Evolutionary conservation across 2,329 filamentous ascomycete genomes (phyloP).

Genomic region (Drechslerella coelobrocha): DNA sequence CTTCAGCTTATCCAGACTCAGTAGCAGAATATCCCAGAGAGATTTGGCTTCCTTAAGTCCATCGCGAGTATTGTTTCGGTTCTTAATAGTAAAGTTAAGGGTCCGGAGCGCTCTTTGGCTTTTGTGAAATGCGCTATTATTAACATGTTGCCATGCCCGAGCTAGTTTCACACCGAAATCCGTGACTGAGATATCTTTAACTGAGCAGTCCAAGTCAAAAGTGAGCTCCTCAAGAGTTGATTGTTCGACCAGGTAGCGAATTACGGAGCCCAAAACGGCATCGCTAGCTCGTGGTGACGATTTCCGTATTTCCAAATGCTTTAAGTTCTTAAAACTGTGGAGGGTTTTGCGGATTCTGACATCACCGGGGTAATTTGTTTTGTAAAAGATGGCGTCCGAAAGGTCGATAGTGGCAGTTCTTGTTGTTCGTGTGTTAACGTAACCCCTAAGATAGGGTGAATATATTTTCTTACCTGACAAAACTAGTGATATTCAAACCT

Average conservation of each 20-base stretch:
- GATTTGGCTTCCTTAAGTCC: background rate
- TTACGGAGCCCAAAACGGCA: slow-evolving; percentile 21
- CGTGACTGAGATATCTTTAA: background rate
- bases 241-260: slow-evolving; percentile 34
- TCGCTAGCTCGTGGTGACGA: slow-evolving; percentile 19
- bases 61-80: slow-evolving; percentile 4
- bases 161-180: slow-evolving; percentile 1
- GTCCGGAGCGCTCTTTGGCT: slow-evolving; percentile 2
- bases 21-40: slow-evolving; percentile 22
- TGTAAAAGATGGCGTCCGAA: slow-evolving; percentile 17
- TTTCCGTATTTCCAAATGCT: slow-evolving; percentile 22
- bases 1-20: slow-evolving; percentile 6
- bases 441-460: too few relatives aligned
- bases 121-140: slow-evolving; percentile 6
- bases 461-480: slow-evolving; percentile 16
- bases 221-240: slow-evolving; percentile 22
- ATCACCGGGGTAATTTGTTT: slow-evolving; percentile 20
- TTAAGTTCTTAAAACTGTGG: slow-evolving; percentile 9
- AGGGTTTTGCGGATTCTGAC: slow-evolving; percentile 18
- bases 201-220: slow-evolving; percentile 17
- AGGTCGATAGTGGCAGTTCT: slow-evolving; percentile 30
- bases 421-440: background rate
- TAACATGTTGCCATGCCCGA: slow-evolving; percentile 12
- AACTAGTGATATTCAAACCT: slow-evolving; percentile 6
- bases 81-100: slow-evolving; percentile 19